Percentiles rank a stretch among this genome's conserved stretches.
Evolutionary conservation across 345 rosid species (phyloP).

Genomic region (Populus ilicifolia): DNA sequence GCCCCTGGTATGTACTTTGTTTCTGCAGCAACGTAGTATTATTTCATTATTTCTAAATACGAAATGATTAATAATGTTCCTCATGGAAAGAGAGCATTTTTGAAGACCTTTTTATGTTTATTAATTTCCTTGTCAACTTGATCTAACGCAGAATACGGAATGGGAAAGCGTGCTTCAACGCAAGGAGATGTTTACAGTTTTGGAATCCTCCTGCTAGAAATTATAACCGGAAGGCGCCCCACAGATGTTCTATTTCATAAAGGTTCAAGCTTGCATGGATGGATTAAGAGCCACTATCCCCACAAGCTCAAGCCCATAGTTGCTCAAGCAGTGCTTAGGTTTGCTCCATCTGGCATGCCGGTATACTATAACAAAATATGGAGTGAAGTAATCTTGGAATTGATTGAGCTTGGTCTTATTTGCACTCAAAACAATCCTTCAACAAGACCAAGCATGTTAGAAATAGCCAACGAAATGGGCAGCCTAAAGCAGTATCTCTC

Average conservation of each 20-base stretch:
- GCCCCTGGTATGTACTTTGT: slow-evolving; percentile 65
- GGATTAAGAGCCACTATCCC: slow-evolving; percentile 71
- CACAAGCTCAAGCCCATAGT: slow-evolving; percentile 53
- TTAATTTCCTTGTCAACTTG: neutral
- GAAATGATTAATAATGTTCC: neutral
- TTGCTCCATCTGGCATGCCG: slow-evolving; percentile 35
- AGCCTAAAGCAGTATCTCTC: slow-evolving; percentile 63
- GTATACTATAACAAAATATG: slow-evolving; percentile 33
- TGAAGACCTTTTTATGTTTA: neutral
- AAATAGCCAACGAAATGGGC: slow-evolving; percentile 72
- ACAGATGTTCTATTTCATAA: slow-evolving; percentile 52
- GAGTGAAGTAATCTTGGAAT: slow-evolving; percentile 59
- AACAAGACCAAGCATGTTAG: slow-evolving; percentile 78
- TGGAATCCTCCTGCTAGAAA: slow-evolving; percentile 76
- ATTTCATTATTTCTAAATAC: neutral
- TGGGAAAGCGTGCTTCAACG: slow-evolving; percentile 71
- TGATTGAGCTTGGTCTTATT: slow-evolving; percentile 75
- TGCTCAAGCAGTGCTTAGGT: slow-evolving; percentile 49
- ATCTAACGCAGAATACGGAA: slow-evolving; percentile 63
- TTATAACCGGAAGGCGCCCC: slow-evolving; percentile 66
- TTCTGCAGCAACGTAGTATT: neutral
- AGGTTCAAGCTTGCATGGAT: slow-evolving; percentile 72
- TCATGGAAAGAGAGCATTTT: neutral
- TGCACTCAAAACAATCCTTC: slow-evolving; percentile 75
- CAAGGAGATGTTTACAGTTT: slow-evolving; percentile 88